Evolutionary conservation across 345 rosid species (phyloP), one percentile per base, ranked within the genome.

Genomic region (Populus ilicifolia): DNA sequence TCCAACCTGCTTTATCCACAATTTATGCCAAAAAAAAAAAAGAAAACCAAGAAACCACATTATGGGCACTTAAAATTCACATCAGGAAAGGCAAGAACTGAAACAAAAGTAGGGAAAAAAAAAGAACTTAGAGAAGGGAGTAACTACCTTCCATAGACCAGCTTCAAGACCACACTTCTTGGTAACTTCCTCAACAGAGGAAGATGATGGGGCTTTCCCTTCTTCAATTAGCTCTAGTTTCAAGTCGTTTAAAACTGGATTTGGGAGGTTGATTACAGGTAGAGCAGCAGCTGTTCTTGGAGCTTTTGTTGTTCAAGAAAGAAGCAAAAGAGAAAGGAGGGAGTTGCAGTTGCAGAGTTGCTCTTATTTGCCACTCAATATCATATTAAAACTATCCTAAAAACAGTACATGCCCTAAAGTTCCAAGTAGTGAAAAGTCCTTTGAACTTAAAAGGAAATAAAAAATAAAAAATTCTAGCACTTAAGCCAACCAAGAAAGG

Each of bases 81-180:
- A 65, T 27, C 38, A 30, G 4, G 36, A 35, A 66, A 33, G 63
- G 18, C 10, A 8, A 36, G 23, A 67, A 43, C 16, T 5, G 25
- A 39, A 12, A 21, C 21, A 48, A 71, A 66, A 30, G 36, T 18
- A 17, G 54, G 48, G 39, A 2, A 43, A 54, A 41, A 17, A 36
- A 43, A 71, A 36, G 38, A 11, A 18, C 25, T 39, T 69, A 50
- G 71, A 48, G 38, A 74, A 61, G 67, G 29, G 81, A 64, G 69
- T 71, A 91, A 94, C 68, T 75, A 94, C 99, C 94, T 93, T 88
- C 97, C 98, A 95, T 27, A 93, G 87, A 75, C 97, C 99, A 75
- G 87, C 92, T 88, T 95, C 98, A 10, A 93, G 94, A 59, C 98
- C 99, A 79, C 89, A 95, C 82, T 92, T 93, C 85, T 87, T 88